Base-by-base conservation (phyloP, 2,329 filamentous ascomycete species). In the Cryphonectria radicalis region DNA sequence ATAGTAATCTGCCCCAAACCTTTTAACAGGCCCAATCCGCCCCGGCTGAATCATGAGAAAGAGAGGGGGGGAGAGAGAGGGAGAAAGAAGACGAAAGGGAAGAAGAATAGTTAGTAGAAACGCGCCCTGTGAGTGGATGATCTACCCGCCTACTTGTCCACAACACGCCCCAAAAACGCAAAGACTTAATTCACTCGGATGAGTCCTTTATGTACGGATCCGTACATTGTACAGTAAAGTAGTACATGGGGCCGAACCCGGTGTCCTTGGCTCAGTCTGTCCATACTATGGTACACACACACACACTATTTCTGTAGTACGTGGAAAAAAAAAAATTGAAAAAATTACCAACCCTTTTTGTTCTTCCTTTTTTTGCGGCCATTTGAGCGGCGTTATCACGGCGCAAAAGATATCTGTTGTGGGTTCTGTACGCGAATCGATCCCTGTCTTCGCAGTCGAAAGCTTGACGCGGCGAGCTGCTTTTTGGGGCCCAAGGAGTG, bases 391-490 rank as follows among this genome's bases (percentile, higher is more conserved):
- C 50, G 25, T 28, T 43, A 50, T 59, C 55, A 59, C 55, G 55
- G 55, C 55, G 55, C 55, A 59, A 59, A 19, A 19, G 55, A 32
- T 32, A 59, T 59, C 25, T 32, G 55, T 32, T 59, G 55, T 59
- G 55, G 55, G 55, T 59, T 59, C 40, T 28, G 42, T 43, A 46
- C 25, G 35, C 42, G n/a, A 42, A 59, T 28, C 40, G 37, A 67
- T 62, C 66, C 66, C 55, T 60, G 66, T 67, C 55, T 8, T 50
- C 53, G 37, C 40, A 60, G 28, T 46, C 57, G 37, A 62, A 59
- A 55, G 32, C 40, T 46, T 42, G 55, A 43, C 37, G 66, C 53
- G 32, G 40, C 55, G 62, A 22, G 32, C 60, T 40, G 19, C 14
- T 63, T 22, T 5, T 3, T 37, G 22, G 25, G 17, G 35, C 37